Conservation (phyloP, 257 asterid species). For the Craterostigma plantagineum region DNA sequence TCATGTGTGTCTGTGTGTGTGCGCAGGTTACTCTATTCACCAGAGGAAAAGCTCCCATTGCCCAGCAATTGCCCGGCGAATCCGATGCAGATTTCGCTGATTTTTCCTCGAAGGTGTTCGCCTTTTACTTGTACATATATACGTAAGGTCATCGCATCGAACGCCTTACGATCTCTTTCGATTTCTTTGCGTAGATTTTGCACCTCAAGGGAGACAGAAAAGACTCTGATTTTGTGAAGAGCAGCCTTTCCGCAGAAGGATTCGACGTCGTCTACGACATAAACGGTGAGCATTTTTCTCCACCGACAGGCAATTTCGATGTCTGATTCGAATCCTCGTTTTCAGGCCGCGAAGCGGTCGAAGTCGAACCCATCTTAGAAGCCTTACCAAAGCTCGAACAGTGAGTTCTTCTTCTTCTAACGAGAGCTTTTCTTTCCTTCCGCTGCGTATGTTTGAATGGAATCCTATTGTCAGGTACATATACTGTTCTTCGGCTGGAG, state of each 20-base stretch:
- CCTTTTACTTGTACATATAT: too few species aligned
- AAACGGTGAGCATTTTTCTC: constrained; percentile 37
- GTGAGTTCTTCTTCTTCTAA: constrained; percentile 20
- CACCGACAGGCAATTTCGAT: background rate
- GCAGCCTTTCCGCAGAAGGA: constrained; percentile 80
- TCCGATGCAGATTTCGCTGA: constrained; percentile 57
- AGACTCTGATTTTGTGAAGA: constrained; percentile 81
- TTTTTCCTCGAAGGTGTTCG: constrained; percentile 71
- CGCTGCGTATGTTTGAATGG: too few species aligned
- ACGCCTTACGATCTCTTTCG: background rate
- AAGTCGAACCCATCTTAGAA: constrained; percentile 79
- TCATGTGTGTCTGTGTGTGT: too few species aligned
- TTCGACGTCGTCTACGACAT: constrained; percentile 88
- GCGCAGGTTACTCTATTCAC: constrained; percentile 90
- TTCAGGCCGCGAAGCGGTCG: constrained; percentile 87
- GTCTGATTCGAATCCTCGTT: too few species aligned
- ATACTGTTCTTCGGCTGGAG: constrained; percentile 91
- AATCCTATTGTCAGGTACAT: constrained; percentile 82
- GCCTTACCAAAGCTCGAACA: constrained; percentile 88
- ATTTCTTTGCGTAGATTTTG: constrained; percentile 31
- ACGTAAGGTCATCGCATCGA: too few species aligned
- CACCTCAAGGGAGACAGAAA: constrained; percentile 92
- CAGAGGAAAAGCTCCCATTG: constrained; percentile 90
- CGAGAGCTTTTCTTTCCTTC: too few species aligned
- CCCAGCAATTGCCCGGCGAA: constrained; percentile 88